Percentiles rank a stretch among this genome's conserved stretches.
phyloP scores from a whole-genome alignment of 495 filamentous ascomycete species.

The Gamarada debralockiae region DNA sequence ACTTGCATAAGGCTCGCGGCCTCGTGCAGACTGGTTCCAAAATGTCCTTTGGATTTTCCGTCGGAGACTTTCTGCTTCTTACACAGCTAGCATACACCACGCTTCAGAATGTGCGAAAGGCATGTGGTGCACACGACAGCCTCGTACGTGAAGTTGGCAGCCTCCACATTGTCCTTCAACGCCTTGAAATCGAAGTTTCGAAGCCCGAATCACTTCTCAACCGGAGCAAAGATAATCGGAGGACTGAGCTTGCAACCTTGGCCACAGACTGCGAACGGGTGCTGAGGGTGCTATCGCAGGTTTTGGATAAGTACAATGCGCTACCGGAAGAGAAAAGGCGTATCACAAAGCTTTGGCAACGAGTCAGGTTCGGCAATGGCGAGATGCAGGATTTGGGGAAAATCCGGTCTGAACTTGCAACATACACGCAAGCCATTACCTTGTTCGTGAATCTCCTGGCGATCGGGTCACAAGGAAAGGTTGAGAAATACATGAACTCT shows the following conservation, averaged over 20 bases:
- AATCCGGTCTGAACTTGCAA: constrained; percentile 12
- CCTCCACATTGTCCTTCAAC: constrained; percentile 18
- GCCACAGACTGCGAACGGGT: constrained; percentile 9
- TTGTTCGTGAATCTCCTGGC: constrained; percentile 13
- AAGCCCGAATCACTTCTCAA: constrained; percentile 12
- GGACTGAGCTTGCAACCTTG: constrained; percentile 12
- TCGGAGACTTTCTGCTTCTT: constrained; percentile 21
- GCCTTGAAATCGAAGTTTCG: constrained; percentile 13
- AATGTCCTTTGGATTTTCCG: constrained; percentile 26
- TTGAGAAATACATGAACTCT: constrained; percentile 13
- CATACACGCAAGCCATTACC: constrained; percentile 16
- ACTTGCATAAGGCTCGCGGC: too few relatives aligned
- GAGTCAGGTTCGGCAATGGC: constrained; percentile 17
- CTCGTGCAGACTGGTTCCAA: too few relatives aligned
- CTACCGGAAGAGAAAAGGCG: constrained; percentile 14
- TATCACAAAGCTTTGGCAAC: constrained; percentile 12
- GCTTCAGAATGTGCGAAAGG: constrained; percentile 18
- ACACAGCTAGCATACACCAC: constrained; percentile 16
- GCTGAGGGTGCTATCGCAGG: constrained; percentile 7
- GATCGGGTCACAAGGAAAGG: constrained; percentile 13
- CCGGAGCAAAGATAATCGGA: constrained; percentile 2
- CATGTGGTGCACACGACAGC: constrained; percentile 21
- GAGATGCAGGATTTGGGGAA: constrained; percentile 15
- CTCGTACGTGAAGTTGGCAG: constrained; percentile 19
- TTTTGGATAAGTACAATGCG: constrained; percentile 19